Percentiles rank a stretch among this genome's conserved stretches.
Conservation (phyloP, 2,329 filamentous ascomycete genomes). For the Trichothecium sympodiale region DNA sequence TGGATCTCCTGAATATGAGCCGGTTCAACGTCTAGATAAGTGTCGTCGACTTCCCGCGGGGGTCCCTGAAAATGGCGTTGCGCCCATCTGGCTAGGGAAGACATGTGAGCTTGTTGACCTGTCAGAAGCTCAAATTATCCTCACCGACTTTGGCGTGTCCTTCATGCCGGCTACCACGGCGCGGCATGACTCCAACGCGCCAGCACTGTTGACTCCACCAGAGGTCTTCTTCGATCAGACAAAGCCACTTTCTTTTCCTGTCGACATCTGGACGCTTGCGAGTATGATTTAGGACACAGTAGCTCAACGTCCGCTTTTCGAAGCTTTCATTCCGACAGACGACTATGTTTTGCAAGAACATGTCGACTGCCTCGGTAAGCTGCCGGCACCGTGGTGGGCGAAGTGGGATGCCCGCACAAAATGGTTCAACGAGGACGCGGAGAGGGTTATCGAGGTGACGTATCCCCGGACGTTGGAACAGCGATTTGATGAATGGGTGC, state of each 20-base stretch:
- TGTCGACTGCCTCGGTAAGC: constrained; percentile 8
- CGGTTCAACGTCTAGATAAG: constrained; percentile 9
- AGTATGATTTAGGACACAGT: constrained; percentile 24
- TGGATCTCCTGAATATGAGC: constrained; percentile 10
- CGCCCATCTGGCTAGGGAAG: constrained; percentile 20
- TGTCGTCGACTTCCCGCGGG: constrained; percentile 8
- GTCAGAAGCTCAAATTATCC: constrained; percentile 8
- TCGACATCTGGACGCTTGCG: constrained; percentile 28
- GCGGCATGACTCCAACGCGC: constrained; percentile 15
- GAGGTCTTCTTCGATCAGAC: constrained; percentile 21
- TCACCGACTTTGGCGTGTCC: constrained; percentile 22
- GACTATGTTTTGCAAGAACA: constrained; percentile 9
- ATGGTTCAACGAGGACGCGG: neutral
- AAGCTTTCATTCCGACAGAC: constrained; percentile 1
- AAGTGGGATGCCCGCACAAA: constrained; percentile 6
- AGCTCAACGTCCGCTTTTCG: constrained; percentile 8
- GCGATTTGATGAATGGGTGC: constrained; percentile 1
- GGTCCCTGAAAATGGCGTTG: constrained; percentile 17
- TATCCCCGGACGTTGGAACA: neutral
- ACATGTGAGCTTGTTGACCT: constrained; percentile 16
- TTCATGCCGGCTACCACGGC: constrained; percentile 16
- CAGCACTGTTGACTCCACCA: constrained; percentile 17
- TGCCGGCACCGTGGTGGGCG: constrained; percentile 10
- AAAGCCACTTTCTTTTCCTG: constrained; percentile 18
- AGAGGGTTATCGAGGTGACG: neutral